Conservation (phyloP, 352 stramenopile genomes). For the Halophytophthora batemanensis region DNA sequence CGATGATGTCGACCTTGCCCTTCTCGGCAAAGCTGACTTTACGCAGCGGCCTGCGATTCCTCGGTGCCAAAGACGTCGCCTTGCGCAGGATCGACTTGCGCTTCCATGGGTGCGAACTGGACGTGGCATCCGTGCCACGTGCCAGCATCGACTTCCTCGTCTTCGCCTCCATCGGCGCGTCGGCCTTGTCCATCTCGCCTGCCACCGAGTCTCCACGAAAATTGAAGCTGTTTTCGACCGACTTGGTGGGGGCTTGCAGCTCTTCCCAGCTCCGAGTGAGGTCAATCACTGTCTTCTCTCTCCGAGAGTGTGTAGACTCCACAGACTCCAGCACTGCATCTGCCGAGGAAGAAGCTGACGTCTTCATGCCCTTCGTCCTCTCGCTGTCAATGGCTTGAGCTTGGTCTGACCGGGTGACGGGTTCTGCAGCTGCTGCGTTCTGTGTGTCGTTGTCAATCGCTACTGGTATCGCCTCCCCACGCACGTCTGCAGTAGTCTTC, state of each 20-base stretch:
- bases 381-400: background rate
- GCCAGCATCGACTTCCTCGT: constrained; percentile 24
- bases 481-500: background rate
- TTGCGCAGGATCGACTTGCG: constrained; percentile 34
- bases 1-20: constrained; percentile 21
- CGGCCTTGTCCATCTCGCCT: constrained; percentile 3
- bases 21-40: constrained; percentile 36
- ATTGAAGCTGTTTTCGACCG: background rate
- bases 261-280: background rate
- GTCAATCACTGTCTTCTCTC: constrained; percentile 1
- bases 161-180: constrained; percentile 3
- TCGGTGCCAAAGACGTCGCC: constrained; percentile 21
- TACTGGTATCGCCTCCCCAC: background rate
- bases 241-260: background rate
- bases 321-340: background rate
- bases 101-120: constrained; percentile 21
- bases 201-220: background rate
- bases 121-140: constrained; percentile 10
- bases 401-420: background rate
- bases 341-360: background rate
- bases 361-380: background rate
- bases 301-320: constrained; percentile 2
- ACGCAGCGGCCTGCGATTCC: background rate
- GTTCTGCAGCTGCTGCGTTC: background rate
- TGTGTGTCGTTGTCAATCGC: background rate